Percentiles rank a stretch among this genome's conserved stretches.
Evolutionary conservation across 768 basidiomycete genomes (phyloP).

Genomic region (Phylloporus sp.): DNA sequence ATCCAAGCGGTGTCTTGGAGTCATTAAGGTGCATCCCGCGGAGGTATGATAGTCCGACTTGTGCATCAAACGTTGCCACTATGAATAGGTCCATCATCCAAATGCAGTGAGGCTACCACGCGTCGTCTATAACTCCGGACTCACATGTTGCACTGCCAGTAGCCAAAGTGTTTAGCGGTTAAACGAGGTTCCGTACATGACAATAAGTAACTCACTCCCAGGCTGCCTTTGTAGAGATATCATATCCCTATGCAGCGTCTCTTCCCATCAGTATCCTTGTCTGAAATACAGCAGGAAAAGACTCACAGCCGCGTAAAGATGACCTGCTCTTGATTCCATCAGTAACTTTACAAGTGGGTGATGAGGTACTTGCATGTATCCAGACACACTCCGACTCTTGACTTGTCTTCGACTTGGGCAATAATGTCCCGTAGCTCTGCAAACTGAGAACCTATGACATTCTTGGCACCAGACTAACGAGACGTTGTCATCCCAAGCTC

Average conservation of each 20-base stretch:
- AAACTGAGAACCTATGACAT: constrained; percentile 72
- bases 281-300: constrained; percentile 39
- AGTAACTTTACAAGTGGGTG: background rate
- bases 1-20: constrained; percentile 60
- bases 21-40: constrained; percentile 86
- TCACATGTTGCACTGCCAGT: constrained; percentile 24
- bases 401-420: constrained; percentile 63
- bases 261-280: background rate
- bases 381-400: constrained; percentile 74
- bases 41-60: constrained; percentile 69
- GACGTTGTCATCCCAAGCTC: background rate
- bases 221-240: constrained; percentile 66
- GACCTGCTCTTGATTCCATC: constrained; percentile 41
- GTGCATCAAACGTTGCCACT: constrained; percentile 65
- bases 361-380: constrained; percentile 65
- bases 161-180: background rate
- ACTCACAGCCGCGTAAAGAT: constrained; percentile 72
- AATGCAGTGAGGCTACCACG: background rate
- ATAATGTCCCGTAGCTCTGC: constrained; percentile 69
- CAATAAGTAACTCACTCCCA: constrained; percentile 54
- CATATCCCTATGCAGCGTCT: constrained; percentile 58
- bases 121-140: background rate
- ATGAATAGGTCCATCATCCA: background rate
- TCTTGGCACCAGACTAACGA: constrained; percentile 69
- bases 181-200: background rate